phyloP scores from a whole-genome alignment of 139 green algal genomes.

The Mesotaenium endlicherianum region DNA sequence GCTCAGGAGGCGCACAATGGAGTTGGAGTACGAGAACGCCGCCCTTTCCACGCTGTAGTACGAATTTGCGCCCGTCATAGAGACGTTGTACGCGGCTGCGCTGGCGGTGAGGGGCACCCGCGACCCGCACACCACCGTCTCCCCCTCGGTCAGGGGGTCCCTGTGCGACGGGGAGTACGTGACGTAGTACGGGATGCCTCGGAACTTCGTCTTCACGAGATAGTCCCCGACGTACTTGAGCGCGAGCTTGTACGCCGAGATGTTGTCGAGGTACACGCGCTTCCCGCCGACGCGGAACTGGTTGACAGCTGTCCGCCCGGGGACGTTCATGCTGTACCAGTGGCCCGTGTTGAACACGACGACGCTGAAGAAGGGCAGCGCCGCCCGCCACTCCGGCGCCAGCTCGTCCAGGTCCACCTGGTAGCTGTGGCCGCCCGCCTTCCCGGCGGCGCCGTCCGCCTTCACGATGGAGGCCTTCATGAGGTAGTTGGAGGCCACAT shows the following conservation, averaged over 20 bases:
- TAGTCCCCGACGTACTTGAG: neutral
- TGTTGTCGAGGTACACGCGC: neutral
- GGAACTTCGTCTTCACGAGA: neutral
- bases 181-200: slow-evolving; percentile 12
- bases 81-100: neutral
- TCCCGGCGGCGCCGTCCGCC: neutral
- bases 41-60: neutral
- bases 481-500: slow-evolving; percentile 6
- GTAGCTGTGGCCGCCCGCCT: slow-evolving; percentile 3
- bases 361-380: slow-evolving; percentile 11
- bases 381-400: neutral
- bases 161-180: slow-evolving; percentile 11
- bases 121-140: neutral
- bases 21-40: neutral
- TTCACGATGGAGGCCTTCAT: neutral
- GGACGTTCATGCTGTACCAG: slow-evolving; percentile 10
- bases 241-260: neutral
- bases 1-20: neutral
- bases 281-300: neutral
- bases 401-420: slow-evolving; percentile 18
- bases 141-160: neutral
- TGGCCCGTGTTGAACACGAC: slow-evolving; percentile 3
- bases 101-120: neutral
- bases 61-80: neutral
- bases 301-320: neutral